These are phyloP conservation scores for Fistulinella prunicolor DNA, from an alignment of 768 basidiomycete species.

Conservation along the genomic window DNA sequence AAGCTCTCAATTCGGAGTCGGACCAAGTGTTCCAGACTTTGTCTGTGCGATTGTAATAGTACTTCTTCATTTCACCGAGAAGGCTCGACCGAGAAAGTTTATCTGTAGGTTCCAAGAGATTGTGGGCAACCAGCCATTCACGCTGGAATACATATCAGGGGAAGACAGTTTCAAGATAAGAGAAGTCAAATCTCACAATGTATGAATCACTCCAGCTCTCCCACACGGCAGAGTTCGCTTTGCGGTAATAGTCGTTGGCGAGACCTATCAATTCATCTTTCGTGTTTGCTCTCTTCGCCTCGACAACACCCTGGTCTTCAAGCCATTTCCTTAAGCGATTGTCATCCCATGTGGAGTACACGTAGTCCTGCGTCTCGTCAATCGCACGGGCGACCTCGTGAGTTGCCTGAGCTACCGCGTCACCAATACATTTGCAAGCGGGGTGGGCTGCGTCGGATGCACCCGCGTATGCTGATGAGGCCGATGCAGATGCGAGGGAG, in stretches of 20 bases:
- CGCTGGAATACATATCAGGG: constrained; percentile 41
- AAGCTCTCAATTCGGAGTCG: constrained; percentile 71
- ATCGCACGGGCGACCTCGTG: constrained; percentile 47
- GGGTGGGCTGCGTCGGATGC: constrained; percentile 37
- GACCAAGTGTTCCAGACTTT: constrained; percentile 67
- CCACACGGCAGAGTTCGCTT: constrained; percentile 65
- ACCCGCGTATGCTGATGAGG: constrained; percentile 51
- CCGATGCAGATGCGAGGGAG: constrained; percentile 44
- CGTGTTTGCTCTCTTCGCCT: constrained; percentile 51
- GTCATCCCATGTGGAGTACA: constrained; percentile 90
- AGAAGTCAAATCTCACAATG: constrained; percentile 47
- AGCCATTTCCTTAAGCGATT: constrained; percentile 68
- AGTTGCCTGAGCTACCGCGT: constrained; percentile 50
- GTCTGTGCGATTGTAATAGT: constrained; percentile 65
- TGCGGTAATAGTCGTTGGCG: constrained; percentile 67
- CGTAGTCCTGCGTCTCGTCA: constrained; percentile 79
- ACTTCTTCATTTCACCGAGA: constrained; percentile 64
- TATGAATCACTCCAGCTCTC: constrained; percentile 85
- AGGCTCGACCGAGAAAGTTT: constrained; percentile 55
- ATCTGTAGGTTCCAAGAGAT: constrained; percentile 61
- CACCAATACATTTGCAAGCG: constrained; percentile 40
- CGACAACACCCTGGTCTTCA: constrained; percentile 68
- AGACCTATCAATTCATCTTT: constrained; percentile 65
- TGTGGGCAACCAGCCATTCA: constrained; percentile 80
- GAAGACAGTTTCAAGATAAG: not conserved